Evolutionary conservation across 2,329 filamentous ascomycete genomes (phyloP), one percentile per base, ranked within the genome.

Genomic region (Talaromyces sp.): DNA sequence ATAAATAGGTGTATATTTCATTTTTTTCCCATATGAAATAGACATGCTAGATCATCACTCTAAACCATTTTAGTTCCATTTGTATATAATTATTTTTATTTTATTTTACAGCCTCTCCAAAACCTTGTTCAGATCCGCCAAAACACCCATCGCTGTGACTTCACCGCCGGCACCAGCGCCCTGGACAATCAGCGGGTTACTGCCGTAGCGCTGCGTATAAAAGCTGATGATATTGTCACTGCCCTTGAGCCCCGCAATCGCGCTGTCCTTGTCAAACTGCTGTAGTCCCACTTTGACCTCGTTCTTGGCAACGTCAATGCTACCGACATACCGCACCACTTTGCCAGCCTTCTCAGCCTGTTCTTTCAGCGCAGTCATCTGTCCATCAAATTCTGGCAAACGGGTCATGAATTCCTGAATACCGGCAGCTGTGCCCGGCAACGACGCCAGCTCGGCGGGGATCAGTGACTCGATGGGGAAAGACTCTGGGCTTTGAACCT

Each of bases 221-320:
- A 99, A 97, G 82, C 89, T 96, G 74, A 99, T 96, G 75, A 99
- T 96, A 81, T 99, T 99, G 75, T 98, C 95, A 76, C 93, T 98
- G 40, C 95, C 95, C 84, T 96, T 96, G 62, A 99, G 83, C 55
- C 90, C 89, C 14, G 95, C 95, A 78, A 99, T 97, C 12, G 95
- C 91, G 73, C 96, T 92, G 64, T 89, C 90, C 68, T 86, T 87
- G 67, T 96, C 92, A 69, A 92, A 93, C 78, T 89, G 91, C 83
- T 97, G 89, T 66, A 99, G 79, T 2, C 95, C 94, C 62, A 99
- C 95, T 82, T 93, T 96, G 75, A 98, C 90, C 68, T 87, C 81
- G 74, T 91, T 89, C 64, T 83, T 85, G n/a, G 81, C 83, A 51
- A 96, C 87, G 73, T 99, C 92, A 64, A 98, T 91, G 75, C 91